Conservation (phyloP, 305 asterid species). For the Solanum hybrid region DNA sequence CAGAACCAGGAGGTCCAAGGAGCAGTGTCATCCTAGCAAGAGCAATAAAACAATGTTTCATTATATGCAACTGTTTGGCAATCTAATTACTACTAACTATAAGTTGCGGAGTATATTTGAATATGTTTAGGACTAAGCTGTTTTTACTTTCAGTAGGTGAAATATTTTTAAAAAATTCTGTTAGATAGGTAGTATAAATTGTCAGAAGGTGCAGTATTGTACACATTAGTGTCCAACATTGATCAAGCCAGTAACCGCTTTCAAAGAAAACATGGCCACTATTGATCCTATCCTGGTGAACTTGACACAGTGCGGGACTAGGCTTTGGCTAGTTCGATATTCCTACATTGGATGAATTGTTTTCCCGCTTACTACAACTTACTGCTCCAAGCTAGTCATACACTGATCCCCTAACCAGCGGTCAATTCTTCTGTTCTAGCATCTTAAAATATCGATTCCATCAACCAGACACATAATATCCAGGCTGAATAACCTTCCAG, state of each 20-base stretch:
- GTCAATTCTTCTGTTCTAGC: background rate
- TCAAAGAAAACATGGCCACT: background rate
- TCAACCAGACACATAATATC: background rate
- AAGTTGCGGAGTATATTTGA: background rate
- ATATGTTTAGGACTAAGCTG: background rate
- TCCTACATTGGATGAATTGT: background rate
- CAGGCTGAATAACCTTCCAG: background rate
- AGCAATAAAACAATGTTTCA: background rate
- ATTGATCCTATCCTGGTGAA: background rate
- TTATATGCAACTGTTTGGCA: background rate
- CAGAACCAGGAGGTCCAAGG: slow-evolving; percentile 87
- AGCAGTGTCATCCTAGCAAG: slow-evolving; percentile 70
- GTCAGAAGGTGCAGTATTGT: background rate
- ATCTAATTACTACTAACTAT: background rate
- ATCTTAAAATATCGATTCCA: background rate
- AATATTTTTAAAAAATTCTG: background rate
- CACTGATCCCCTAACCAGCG: background rate
- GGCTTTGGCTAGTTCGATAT: background rate
- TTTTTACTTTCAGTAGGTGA: background rate
- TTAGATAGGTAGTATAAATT: background rate
- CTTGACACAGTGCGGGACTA: background rate
- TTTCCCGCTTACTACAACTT: background rate
- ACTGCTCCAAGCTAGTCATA: background rate
- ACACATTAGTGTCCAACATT: background rate
- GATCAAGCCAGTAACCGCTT: background rate